Conservation (phyloP, 176 grass and related monocot species). For the Dendrocalamus sinicus region DNA sequence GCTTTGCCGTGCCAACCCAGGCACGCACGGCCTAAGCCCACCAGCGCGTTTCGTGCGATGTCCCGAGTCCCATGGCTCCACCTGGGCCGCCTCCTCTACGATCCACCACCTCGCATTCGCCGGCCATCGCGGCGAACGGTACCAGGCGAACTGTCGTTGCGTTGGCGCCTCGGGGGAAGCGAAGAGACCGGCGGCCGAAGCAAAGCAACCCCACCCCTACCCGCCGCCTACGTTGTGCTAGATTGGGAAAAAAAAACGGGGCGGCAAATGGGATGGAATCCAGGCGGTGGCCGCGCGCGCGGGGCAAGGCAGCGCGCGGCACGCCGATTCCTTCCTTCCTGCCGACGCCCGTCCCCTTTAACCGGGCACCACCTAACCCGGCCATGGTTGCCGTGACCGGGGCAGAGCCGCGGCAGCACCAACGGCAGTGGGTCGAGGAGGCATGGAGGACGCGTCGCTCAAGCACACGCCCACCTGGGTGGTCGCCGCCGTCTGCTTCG, state of each 20-base stretch:
- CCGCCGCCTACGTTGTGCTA: background rate
- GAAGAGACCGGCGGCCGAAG: conserved; percentile 38
- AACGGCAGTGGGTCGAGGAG: background rate
- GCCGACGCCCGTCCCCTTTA: conserved; percentile 5
- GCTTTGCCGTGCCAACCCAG: background rate
- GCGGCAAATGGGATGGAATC: conserved; percentile 33
- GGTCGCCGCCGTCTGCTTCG: conserved; percentile 67
- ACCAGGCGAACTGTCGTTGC: background rate
- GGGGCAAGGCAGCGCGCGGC: conserved; percentile 7
- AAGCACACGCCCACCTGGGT: conserved; percentile 82
- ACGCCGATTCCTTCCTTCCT: conserved; percentile 51
- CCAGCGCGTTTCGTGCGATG: no score
- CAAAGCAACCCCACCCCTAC: background rate
- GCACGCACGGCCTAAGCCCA: background rate
- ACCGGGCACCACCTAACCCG: conserved; percentile 9
- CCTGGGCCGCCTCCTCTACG: background rate
- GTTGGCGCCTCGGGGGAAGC: background rate
- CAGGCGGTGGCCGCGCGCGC: background rate
- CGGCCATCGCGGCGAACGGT: background rate
- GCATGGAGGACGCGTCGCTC: conserved; percentile 42
- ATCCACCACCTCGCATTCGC: background rate
- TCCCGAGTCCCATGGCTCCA: no score
- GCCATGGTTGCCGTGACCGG: background rate
- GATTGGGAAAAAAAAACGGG: background rate
- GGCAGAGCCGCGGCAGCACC: background rate